Base-by-base conservation (phyloP, 1,284 basidiomycete species). In the Exsudoporus floridanus region DNA sequence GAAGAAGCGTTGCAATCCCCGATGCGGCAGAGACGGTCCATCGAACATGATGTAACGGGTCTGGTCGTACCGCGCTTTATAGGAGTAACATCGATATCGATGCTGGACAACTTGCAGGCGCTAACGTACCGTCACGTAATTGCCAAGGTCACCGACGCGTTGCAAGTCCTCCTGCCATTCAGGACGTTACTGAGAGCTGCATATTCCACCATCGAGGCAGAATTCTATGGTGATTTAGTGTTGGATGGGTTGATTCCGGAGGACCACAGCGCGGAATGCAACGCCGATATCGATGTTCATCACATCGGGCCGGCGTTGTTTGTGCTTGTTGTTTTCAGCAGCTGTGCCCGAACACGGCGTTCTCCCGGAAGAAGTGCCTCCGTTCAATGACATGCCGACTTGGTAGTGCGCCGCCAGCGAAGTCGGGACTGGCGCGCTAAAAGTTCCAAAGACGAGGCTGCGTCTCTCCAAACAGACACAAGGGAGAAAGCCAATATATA, bases 61-160 rank as follows among this genome's bases (percentile, higher is more conserved):
- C 14, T 37, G 5, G 28, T 19, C 23, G 38, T 28, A 19, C 40
- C 16, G 14, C 10, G 4, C 7, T 13, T 6, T 9, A 36, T 27
- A 33, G 6, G 12, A 18, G 8, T 18, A n/a, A 40, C 8, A 18
- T 1, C 18, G 31, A 35, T 36, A 18, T 1, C 18, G 31, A 35
- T 36, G 33, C 25, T n/a, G n/a, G 31, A 16, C 27, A 14, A 25
- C 18, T 13, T 33, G 33, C 19, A 28, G 16, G 14, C 8, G 19
- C n/a, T 52, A 21, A 57, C 57, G 58, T 60, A 60, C 46, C 21
- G 28, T 40, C 27, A 45, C 49, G 49, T 62, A n/a, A n/a, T n/a
- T n/a, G n/a, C n/a, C n/a, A n/a, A n/a, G n/a, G n/a, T n/a, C n/a
- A n/a, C n/a, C n/a, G n/a, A n/a, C n/a, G n/a, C 16, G n/a, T 19